Evolutionary conservation across 2,329 filamentous ascomycete genomes (phyloP).

Genomic region (Fusarium keratoplasticum): DNA sequence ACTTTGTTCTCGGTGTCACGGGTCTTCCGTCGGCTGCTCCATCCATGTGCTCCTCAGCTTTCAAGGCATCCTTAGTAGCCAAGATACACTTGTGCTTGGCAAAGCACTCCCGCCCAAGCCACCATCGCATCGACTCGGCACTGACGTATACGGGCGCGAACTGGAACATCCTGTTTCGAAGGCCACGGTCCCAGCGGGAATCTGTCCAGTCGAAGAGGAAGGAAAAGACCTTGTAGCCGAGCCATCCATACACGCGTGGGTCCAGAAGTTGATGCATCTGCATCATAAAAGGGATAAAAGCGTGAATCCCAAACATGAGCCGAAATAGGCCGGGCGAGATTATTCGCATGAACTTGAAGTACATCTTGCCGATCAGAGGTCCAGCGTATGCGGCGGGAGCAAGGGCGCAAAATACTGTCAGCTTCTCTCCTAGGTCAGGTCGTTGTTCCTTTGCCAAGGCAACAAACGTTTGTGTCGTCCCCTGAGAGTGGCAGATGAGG

Average conservation of each 20-base stretch:
- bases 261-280: slow-evolving; percentile 77
- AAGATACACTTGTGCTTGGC: slow-evolving; percentile 84
- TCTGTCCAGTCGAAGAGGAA: slow-evolving; percentile 93
- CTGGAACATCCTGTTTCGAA: slow-evolving; percentile 87
- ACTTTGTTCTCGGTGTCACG: slow-evolving; percentile 36
- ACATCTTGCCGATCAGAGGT: slow-evolving; percentile 84
- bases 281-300: slow-evolving; percentile 96
- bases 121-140: slow-evolving; percentile 93
- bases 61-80: slow-evolving; percentile 77
- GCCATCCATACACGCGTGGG: slow-evolving; percentile 76
- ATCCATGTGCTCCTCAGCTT: slow-evolving; percentile 71
- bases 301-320: slow-evolving; percentile 88
- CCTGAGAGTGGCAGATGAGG: slow-evolving; percentile 89
- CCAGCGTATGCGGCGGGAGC: slow-evolving; percentile 93
- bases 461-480: slow-evolving; percentile 88
- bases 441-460: slow-evolving; percentile 90
- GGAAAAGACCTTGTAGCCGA: slow-evolving; percentile 90
- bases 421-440: slow-evolving; percentile 82
- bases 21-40: slow-evolving; percentile 50
- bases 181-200: slow-evolving; percentile 81
- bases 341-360: slow-evolving; percentile 90
- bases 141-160: slow-evolving; percentile 93
- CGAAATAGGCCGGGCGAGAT: slow-evolving; percentile 83
- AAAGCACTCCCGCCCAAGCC: slow-evolving; percentile 90
- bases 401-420: slow-evolving; percentile 91